Evolutionary conservation across 2,329 filamentous ascomycete species (phyloP).

Genomic region (Allantophomopsis cytisporea): DNA sequence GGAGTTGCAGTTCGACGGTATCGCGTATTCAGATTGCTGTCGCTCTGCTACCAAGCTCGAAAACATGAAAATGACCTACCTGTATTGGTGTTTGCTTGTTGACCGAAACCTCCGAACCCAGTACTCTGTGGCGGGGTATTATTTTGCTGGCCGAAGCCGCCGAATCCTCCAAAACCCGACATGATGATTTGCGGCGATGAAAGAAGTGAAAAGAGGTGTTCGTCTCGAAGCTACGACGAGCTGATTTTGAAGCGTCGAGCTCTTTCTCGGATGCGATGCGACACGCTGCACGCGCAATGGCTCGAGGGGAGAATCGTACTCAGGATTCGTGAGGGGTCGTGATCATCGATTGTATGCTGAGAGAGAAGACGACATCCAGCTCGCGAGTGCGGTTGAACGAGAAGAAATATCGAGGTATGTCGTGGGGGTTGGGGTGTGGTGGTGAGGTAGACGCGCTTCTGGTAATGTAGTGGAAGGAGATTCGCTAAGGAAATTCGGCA

Average conservation of each 20-base stretch:
- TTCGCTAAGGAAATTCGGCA: neutral
- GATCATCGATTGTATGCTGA: neutral
- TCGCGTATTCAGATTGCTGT: too few relatives aligned
- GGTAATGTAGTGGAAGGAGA: neutral
- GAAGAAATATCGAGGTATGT: neutral
- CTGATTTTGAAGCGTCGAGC: conserved; percentile 3
- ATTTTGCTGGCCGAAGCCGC: conserved; percentile 47
- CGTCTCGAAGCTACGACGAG: too few relatives aligned
- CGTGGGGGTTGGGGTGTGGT: neutral
- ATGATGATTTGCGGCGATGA: conserved; percentile 9
- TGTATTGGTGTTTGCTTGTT: conserved; percentile 17
- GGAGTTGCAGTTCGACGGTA: too few relatives aligned
- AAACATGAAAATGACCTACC: conserved; percentile 16
- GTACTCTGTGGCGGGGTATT: conserved; percentile 25
- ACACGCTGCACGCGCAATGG: neutral
- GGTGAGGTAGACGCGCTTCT: neutral
- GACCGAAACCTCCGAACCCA: conserved; percentile 42
- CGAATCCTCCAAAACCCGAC: conserved; percentile 29
- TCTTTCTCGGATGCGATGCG: conserved; percentile 1
- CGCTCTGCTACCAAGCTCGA: neutral
- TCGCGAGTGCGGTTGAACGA: neutral
- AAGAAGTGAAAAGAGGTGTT: too few relatives aligned
- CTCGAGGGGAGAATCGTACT: neutral
- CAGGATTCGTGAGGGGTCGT: neutral
- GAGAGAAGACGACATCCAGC: neutral